These are phyloP conservation scores for Lyophyllum shimeji DNA, from an alignment of 768 basidiomycete genomes.

Conservation along the genomic window DNA sequence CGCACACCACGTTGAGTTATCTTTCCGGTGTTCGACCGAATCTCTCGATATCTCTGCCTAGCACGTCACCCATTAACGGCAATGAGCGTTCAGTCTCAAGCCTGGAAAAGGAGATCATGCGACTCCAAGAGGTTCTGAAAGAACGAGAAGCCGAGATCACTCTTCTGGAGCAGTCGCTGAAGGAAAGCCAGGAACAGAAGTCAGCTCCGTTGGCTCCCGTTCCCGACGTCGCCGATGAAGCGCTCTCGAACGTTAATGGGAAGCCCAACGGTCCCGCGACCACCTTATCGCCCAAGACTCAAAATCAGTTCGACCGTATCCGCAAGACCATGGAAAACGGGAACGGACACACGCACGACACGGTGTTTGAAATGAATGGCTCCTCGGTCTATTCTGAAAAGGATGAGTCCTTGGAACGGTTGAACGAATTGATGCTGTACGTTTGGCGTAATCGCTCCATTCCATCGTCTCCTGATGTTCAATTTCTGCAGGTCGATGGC, in stretches of 20 bases:
- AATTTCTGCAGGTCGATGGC: constrained; percentile 80
- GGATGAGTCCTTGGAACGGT: constrained; percentile 73
- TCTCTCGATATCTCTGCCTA: constrained; percentile 57
- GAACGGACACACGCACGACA: constrained; percentile 35
- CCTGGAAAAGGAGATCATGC: constrained; percentile 94
- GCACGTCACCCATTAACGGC: constrained; percentile 25
- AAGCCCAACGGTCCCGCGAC: constrained; percentile 23
- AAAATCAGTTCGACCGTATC: constrained; percentile 73
- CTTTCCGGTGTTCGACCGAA: constrained; percentile 43
- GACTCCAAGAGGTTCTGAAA: constrained; percentile 88
- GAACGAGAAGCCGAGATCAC: constrained; percentile 92
- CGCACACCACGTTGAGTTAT: constrained; percentile 23
- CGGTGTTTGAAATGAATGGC: constrained; percentile 33
- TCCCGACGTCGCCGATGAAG: constrained; percentile 11
- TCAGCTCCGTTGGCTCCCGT: constrained; percentile 9
- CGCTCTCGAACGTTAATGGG: constrained; percentile 21
- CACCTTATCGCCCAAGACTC: constrained; percentile 67
- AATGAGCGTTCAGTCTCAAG: constrained; percentile 80
- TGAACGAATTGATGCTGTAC: constrained; percentile 93
- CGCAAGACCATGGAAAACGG: constrained; percentile 65
- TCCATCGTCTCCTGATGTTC: constrained; percentile 11
- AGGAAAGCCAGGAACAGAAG: constrained; percentile 31
- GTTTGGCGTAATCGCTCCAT: constrained; percentile 25
- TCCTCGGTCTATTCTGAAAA: constrained; percentile 44
- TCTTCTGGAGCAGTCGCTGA: constrained; percentile 60